Evolutionary conservation across 768 basidiomycete genomes (phyloP).

Genomic region (Ramaria sp.): DNA sequence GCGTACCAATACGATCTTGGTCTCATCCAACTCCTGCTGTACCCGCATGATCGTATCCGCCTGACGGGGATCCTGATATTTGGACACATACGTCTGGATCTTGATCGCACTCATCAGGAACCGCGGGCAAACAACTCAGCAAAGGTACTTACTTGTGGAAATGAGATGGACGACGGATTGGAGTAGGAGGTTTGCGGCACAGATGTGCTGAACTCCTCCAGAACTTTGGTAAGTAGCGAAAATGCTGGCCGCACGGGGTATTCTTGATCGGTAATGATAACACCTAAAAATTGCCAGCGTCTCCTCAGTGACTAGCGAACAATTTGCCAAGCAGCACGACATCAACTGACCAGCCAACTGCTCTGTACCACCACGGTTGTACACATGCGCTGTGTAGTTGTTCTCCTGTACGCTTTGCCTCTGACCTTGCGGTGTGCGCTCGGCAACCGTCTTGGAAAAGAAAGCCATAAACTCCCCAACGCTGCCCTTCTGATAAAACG

Average conservation of each 20-base stretch:
- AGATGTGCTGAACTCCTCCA: slow-evolving; percentile 84
- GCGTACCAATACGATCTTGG: slow-evolving; percentile 92
- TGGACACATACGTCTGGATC: slow-evolving; percentile 65
- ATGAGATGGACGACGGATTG: slow-evolving; percentile 59
- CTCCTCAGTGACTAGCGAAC: slow-evolving; percentile 1
- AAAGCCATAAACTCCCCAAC: slow-evolving; percentile 90
- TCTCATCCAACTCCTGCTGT: slow-evolving; percentile 96
- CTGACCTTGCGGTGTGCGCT: slow-evolving; percentile 78
- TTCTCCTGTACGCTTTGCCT: slow-evolving; percentile 94
- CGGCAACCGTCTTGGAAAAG: slow-evolving; percentile 86
- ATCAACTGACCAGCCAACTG: slow-evolving; percentile 60
- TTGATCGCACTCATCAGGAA: slow-evolving; percentile 19
- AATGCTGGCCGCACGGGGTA: slow-evolving; percentile 96
- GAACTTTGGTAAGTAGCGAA: slow-evolving; percentile 82
- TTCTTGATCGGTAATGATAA: slow-evolving; percentile 90
- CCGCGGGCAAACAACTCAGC: not conserved
- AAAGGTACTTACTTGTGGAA: slow-evolving; percentile 29
- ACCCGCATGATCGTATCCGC: slow-evolving; percentile 98
- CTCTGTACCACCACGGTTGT: slow-evolving; percentile 81
- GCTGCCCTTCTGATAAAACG: slow-evolving; percentile 85
- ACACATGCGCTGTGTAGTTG: slow-evolving; percentile 86
- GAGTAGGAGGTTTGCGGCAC: slow-evolving; percentile 61
- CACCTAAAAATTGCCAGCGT: slow-evolving; percentile 36
- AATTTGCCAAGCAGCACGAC: not conserved
- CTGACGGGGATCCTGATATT: slow-evolving; percentile 95